phyloP scores from a whole-genome alignment of 805 yeast genomes.

The Ogataea ramenticola region DNA sequence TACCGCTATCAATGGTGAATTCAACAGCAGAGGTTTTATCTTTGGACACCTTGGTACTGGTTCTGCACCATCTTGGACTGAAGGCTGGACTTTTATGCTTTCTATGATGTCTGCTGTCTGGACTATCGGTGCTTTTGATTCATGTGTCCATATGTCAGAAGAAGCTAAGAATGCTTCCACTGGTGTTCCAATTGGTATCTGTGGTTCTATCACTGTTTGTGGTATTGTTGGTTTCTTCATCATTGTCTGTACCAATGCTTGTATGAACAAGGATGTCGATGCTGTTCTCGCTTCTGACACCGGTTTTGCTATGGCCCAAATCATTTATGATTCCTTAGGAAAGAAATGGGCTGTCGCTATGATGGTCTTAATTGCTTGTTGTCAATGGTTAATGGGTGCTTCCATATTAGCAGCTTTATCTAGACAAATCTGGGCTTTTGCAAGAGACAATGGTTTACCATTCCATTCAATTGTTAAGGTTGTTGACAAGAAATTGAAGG shows the following conservation, averaged over 20 bases:
- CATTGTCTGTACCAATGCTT: conserved; percentile 44
- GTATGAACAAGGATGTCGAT: conserved; percentile 38
- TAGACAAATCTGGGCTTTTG: conserved; percentile 68
- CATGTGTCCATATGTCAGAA: conserved; percentile 65
- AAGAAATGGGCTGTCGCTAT: conserved; percentile 56
- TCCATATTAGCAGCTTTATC: conserved; percentile 56
- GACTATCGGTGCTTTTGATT: conserved; percentile 69
- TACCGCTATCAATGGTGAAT: conserved; percentile 28
- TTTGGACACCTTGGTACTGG: conserved; percentile 43
- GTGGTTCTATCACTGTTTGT: conserved; percentile 48
- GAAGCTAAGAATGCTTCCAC: conserved; percentile 56
- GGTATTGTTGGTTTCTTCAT: conserved; percentile 51
- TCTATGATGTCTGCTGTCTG: conserved; percentile 55
- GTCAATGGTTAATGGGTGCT: conserved; percentile 61
- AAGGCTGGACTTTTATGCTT: conserved; percentile 44
- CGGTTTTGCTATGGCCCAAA: conserved; percentile 59
- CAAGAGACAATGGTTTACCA: conserved; percentile 70
- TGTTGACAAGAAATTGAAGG: conserved; percentile 44
- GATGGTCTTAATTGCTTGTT: conserved; percentile 48
- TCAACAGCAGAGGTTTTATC: conserved; percentile 43
- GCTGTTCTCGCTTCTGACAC: conserved; percentile 35
- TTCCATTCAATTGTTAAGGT: conserved; percentile 44
- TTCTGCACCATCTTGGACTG: conserved; percentile 39
- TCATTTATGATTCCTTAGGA: conserved; percentile 53
- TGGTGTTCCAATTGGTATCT: conserved; percentile 58